Evolutionary conservation across 768 basidiomycete genomes (phyloP).

Genomic region (Albatrellus ellisii): DNA sequence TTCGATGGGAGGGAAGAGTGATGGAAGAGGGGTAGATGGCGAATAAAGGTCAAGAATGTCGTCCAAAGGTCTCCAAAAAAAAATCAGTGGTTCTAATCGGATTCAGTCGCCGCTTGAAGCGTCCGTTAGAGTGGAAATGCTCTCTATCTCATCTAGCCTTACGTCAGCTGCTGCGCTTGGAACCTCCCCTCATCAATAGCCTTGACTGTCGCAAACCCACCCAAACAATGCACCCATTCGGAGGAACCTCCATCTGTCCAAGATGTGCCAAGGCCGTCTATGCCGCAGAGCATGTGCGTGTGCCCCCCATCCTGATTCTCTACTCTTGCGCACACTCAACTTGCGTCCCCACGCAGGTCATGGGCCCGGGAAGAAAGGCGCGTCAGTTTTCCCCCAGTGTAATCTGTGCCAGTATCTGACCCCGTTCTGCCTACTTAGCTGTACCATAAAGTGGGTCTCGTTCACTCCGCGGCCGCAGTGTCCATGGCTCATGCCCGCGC

Average conservation of each 20-base stretch:
- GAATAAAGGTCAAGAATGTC: too few relatives aligned
- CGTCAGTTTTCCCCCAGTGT: slow-evolving; percentile 14
- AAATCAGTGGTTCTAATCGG: too few relatives aligned
- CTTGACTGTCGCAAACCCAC: slow-evolving; percentile 6
- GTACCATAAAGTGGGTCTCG: slow-evolving; percentile 55
- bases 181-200: background rate
- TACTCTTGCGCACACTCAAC: background rate
- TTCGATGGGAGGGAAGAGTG: slow-evolving; percentile 17
- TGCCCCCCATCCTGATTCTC: background rate
- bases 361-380: slow-evolving; percentile 86
- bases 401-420: slow-evolving; percentile 1
- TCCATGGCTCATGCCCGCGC: slow-evolving; percentile 1
- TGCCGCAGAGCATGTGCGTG: slow-evolving; percentile 72
- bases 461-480: background rate
- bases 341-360: slow-evolving; percentile 32
- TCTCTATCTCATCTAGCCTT: background rate
- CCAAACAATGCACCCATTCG: slow-evolving; percentile 51
- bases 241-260: slow-evolving; percentile 60
- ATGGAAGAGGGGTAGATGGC: too few relatives aligned
- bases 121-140: too few relatives aligned
- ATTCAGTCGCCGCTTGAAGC: too few relatives aligned
- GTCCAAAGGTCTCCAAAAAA: too few relatives aligned
- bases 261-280: slow-evolving; percentile 69
- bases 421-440: slow-evolving; percentile 31
- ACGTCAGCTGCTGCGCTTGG: background rate